A percentile compares a stretch with the other conserved stretches of the same genome.
Conservation (phyloP, 2,329 filamentous ascomycete species). For the Xylariomycetidae sp. region DNA sequence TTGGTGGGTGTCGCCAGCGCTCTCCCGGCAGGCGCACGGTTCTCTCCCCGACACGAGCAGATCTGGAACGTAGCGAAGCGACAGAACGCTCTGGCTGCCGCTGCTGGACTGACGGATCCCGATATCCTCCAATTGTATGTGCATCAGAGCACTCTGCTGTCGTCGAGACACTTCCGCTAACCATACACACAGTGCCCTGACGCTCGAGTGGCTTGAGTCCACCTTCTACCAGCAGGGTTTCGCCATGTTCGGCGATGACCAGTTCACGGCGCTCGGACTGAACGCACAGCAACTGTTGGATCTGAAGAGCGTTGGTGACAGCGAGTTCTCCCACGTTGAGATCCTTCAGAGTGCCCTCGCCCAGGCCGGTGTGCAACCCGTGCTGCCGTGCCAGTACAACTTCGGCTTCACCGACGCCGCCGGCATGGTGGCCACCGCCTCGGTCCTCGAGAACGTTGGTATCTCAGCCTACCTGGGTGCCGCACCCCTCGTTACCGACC, state of each 20-base stretch:
- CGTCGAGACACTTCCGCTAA: background rate
- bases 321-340: conserved; percentile 58
- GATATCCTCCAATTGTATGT: conserved; percentile 56
- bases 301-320: conserved; percentile 54
- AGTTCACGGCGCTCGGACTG: conserved; percentile 60
- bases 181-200: conserved; percentile 60
- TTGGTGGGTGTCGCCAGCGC: conserved; percentile 41
- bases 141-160: too few relatives aligned
- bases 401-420: conserved; percentile 62
- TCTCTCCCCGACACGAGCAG: conserved; percentile 38
- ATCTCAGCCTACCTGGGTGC: conserved; percentile 70
- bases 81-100: conserved; percentile 42
- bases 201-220: conserved; percentile 68
- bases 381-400: conserved; percentile 65
- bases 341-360: conserved; percentile 55
- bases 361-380: conserved; percentile 56
- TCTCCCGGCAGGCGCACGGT: conserved; percentile 37
- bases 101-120: conserved; percentile 42
- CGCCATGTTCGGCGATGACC: conserved; percentile 54
- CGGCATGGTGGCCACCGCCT: conserved; percentile 63
- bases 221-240: conserved; percentile 69
- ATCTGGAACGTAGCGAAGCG: conserved; percentile 43
- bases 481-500: conserved; percentile 55
- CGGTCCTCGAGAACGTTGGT: conserved; percentile 66
- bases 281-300: conserved; percentile 48